Evolutionary conservation across 176 grass and related monocot species (phyloP).

Genomic region (Hyparrhenia diplandra): DNA sequence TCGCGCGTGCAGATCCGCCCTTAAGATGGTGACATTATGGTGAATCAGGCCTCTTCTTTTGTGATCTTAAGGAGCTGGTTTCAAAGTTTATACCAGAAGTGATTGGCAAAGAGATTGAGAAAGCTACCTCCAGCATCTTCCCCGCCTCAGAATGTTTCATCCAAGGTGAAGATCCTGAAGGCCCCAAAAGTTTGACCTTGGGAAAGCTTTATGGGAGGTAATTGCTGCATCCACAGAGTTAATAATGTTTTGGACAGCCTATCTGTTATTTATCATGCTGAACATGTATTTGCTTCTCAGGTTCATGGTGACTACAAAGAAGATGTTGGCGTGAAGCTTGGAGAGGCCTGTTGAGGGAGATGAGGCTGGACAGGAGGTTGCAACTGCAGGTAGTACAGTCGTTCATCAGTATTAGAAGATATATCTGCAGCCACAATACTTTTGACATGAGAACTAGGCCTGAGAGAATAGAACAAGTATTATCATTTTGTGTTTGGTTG

Average conservation of each 20-base stretch:
- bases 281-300: slow-evolving; percentile 24
- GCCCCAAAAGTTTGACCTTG: slow-evolving; percentile 84
- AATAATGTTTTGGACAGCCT: neutral
- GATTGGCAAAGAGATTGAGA: slow-evolving; percentile 95
- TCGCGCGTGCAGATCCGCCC: slow-evolving; percentile 55
- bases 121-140: slow-evolving; percentile 77
- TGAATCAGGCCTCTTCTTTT: slow-evolving; percentile 65
- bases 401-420: too few relatives aligned
- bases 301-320: slow-evolving; percentile 90
- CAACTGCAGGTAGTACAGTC: slow-evolving; percentile 33
- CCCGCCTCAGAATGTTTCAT: slow-evolving; percentile 81
- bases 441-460: too few relatives aligned
- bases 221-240: neutral
- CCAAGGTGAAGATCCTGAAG: slow-evolving; percentile 93
- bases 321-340: slow-evolving; percentile 70
- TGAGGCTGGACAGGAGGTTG: slow-evolving; percentile 40
- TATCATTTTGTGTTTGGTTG: too few relatives aligned
- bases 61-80: slow-evolving; percentile 86
- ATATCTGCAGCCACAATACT: too few relatives aligned
- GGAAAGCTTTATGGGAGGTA: slow-evolving; percentile 98
- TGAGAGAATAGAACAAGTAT: too few relatives aligned
- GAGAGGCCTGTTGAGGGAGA: slow-evolving; percentile 75
- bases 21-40: slow-evolving; percentile 99
- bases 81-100: slow-evolving; percentile 88
- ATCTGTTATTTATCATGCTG: neutral